phyloP scores from a whole-genome alignment of 2,329 filamentous ascomycete genomes.

The Drechmeria coniospora region DNA sequence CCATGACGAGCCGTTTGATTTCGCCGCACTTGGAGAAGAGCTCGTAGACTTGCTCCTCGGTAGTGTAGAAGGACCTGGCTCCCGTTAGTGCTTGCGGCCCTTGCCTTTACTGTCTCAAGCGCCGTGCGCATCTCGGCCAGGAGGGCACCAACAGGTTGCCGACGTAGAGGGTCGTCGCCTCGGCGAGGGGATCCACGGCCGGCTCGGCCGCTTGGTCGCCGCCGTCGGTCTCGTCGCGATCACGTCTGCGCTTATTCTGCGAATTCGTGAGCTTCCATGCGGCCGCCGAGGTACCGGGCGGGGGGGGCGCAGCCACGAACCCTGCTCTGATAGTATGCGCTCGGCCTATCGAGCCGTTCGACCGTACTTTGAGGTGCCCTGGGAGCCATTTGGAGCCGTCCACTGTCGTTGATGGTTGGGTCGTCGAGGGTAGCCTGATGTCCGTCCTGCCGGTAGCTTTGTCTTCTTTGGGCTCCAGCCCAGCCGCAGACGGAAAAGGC shows the following conservation, averaged over 20 bases:
- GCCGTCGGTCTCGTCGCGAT: conserved; percentile 43
- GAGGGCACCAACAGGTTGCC: conserved; percentile 61
- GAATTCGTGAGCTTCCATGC: conserved; percentile 2
- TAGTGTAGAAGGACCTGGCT: conserved; percentile 83
- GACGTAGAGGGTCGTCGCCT: conserved; percentile 92
- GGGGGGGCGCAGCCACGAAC: conserved; percentile 31
- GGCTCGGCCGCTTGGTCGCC: conserved; percentile 32
- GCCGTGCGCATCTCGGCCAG: not conserved
- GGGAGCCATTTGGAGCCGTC: conserved; percentile 24
- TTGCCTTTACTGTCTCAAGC: too few relatives aligned
- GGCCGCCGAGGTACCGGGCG: not conserved
- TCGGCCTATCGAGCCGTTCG: conserved; percentile 83
- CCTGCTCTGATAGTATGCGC: conserved; percentile 78
- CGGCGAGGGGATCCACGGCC: conserved; percentile 52
- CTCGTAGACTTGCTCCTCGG: conserved; percentile 97
- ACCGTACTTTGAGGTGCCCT: conserved; percentile 52
- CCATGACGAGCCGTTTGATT: conserved; percentile 97
- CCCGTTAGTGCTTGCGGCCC: conserved; percentile 6
- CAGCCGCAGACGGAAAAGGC: too few relatives aligned
- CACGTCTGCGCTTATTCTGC: conserved; percentile 58
- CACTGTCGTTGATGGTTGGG: too few relatives aligned
- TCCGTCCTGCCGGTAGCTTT: too few relatives aligned
- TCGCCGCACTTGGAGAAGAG: conserved; percentile 92
- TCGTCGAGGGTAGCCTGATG: too few relatives aligned
- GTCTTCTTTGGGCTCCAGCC: too few relatives aligned